A percentile compares a stretch with the other conserved stretches of the same genome.
phyloP scores from a whole-genome alignment of 208 protist species.

The Porcisia hertigi region DNA sequence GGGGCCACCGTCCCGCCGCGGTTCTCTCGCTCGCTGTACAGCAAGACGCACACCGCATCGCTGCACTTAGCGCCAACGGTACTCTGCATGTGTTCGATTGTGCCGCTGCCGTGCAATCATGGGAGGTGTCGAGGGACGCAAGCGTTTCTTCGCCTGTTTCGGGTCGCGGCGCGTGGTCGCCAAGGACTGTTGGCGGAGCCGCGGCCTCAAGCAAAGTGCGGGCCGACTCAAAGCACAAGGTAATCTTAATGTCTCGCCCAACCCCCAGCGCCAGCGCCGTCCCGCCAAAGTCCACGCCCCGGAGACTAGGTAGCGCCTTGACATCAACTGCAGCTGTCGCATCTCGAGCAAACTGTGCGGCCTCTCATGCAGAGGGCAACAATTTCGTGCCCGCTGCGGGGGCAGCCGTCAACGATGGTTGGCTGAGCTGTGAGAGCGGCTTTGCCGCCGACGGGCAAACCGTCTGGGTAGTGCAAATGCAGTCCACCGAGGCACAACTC shows the following conservation, averaged over 20 bases:
- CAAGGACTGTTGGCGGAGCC: background rate
- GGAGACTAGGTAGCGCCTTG: background rate
- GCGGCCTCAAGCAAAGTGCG: conserved; percentile 10
- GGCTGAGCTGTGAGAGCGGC: conserved; percentile 13
- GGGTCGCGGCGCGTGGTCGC: background rate
- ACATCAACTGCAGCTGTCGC: conserved; percentile 3
- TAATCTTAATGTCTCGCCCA: conserved; percentile 1
- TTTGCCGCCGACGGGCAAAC: conserved; percentile 18
- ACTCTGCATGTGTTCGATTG: conserved; percentile 71
- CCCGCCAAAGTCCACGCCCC: background rate
- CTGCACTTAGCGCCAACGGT: conserved; percentile 54
- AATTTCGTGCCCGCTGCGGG: background rate
- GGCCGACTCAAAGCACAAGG: conserved; percentile 23
- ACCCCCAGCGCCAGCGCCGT: background rate
- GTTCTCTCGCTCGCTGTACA: conserved; percentile 60
- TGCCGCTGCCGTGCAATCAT: conserved; percentile 20
- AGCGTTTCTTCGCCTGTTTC: background rate
- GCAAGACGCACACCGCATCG: conserved; percentile 29
- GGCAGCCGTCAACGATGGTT: conserved; percentile 8
- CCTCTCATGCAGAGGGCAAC: background rate
- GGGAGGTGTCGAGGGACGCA: conserved; percentile 12
- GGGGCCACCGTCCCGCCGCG: conserved; percentile 38
- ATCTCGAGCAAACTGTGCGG: background rate
- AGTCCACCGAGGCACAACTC: conserved; percentile 21
- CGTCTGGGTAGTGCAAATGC: conserved; percentile 31